These are phyloP conservation scores for Penicillium sp. DNA, from an alignment of 2,329 filamentous ascomycete genomes.

Conservation along the genomic window DNA sequence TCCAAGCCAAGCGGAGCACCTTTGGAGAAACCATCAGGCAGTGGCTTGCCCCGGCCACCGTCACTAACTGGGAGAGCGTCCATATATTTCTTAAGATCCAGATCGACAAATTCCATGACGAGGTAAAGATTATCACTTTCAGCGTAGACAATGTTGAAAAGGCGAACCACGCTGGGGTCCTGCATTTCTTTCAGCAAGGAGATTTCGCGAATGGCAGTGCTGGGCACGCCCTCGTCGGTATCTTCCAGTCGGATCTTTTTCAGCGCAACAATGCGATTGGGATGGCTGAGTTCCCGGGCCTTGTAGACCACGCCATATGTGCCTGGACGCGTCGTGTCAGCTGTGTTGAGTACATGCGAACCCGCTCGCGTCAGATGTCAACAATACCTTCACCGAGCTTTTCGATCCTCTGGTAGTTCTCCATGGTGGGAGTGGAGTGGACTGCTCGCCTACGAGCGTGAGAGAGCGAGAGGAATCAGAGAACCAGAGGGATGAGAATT, in stretches of 20 bases:
- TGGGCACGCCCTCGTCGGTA: slow-evolving; percentile 94
- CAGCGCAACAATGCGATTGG: slow-evolving; percentile 83
- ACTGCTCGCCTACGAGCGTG: too few species aligned
- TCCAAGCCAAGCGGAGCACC: slow-evolving; percentile 73
- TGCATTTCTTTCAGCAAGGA: slow-evolving; percentile 94
- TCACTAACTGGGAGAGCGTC: slow-evolving; percentile 83
- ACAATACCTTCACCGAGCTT: slow-evolving; percentile 89
- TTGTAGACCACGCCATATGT: slow-evolving; percentile 97
- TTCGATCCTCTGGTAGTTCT: slow-evolving; percentile 95
- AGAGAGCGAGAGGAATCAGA: too few species aligned
- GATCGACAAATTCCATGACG: slow-evolving; percentile 87
- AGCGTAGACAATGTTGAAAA: slow-evolving; percentile 91
- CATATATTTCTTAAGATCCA: slow-evolving; percentile 96
- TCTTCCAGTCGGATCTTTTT: slow-evolving; percentile 96
- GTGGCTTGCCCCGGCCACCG: slow-evolving; percentile 80
- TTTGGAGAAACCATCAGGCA: slow-evolving; percentile 75
- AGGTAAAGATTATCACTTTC: slow-evolving; percentile 95
- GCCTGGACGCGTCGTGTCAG: slow-evolving; percentile 56
- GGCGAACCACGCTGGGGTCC: slow-evolving; percentile 84
- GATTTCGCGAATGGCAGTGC: slow-evolving; percentile 91
- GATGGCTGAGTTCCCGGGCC: slow-evolving; percentile 80
- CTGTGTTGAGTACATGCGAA: too few species aligned
- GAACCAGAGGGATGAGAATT: neutral
- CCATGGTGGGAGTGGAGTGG: slow-evolving; percentile 69
- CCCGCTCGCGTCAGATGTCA: slow-evolving; percentile 3